phyloP scores from a whole-genome alignment of 257 asterid species.

The Nicotiana benthamiana region DNA sequence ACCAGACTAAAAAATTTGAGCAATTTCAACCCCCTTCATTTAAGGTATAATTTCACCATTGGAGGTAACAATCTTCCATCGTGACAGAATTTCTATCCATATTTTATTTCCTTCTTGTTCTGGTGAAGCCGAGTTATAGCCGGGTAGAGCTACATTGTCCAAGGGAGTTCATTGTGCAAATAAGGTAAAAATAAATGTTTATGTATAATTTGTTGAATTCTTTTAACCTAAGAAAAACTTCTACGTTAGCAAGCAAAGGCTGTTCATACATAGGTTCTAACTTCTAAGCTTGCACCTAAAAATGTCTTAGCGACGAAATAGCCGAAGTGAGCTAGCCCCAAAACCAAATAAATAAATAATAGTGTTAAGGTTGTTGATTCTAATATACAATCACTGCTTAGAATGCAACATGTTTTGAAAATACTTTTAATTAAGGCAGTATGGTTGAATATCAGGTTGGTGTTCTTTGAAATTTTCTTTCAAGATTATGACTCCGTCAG shows the following conservation, averaged over 20 bases:
- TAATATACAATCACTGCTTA: too few species aligned
- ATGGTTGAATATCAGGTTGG: too few species aligned
- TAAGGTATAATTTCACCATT: background rate
- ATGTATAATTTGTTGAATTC: too few species aligned
- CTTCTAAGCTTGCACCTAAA: too few species aligned
- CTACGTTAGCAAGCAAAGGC: background rate
- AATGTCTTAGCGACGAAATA: background rate
- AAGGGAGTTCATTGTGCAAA: background rate
- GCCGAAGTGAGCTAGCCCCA: too few species aligned
- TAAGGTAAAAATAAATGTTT: background rate
- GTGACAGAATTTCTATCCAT: background rate
- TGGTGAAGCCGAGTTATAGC: background rate
- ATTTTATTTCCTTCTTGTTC: background rate
- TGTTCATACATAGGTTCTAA: too few species aligned
- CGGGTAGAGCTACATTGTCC: background rate
- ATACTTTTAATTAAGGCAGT: too few species aligned
- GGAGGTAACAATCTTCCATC: background rate
- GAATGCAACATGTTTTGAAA: too few species aligned
- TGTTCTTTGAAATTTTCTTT: too few species aligned
- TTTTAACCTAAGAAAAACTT: background rate
- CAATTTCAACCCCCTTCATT: background rate
- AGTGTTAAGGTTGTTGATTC: too few species aligned
- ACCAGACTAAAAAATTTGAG: background rate
- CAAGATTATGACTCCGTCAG: too few species aligned
- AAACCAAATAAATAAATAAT: too few species aligned